Percentiles rank a stretch among this genome's conserved stretches.
Evolutionary conservation across 208 protist species (phyloP).

Genomic region (Trypanosoma grayi): DNA sequence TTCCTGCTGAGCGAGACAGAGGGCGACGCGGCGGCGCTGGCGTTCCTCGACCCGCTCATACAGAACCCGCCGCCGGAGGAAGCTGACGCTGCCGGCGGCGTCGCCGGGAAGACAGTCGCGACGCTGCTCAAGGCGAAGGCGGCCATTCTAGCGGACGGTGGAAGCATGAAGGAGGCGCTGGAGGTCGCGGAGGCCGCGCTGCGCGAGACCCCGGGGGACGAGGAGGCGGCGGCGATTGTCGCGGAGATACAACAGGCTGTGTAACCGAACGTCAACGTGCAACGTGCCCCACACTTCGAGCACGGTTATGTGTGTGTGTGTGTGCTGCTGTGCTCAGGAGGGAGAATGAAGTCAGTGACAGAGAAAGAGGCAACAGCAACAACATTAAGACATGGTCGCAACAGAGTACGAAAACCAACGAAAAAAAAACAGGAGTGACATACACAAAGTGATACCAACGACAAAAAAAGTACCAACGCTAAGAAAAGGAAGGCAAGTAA

Average conservation of each 20-base stretch:
- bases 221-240: conserved; percentile 67
- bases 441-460: too few relatives aligned
- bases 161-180: conserved; percentile 64
- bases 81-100: conserved; percentile 60
- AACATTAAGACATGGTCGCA: too few relatives aligned
- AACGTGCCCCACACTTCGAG: too few relatives aligned
- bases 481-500: too few relatives aligned
- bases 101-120: conserved; percentile 38
- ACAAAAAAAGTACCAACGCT: too few relatives aligned
- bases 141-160: conserved; percentile 81
- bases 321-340: too few relatives aligned
- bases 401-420: too few relatives aligned
- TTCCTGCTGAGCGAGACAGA: conserved; percentile 80
- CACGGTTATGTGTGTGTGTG: too few relatives aligned
- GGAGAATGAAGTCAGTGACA: too few relatives aligned
- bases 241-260: conserved; percentile 56
- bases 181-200: conserved; percentile 56
- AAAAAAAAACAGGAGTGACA: too few relatives aligned
- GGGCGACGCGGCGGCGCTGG: conserved; percentile 71
- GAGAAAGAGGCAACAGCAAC: too few relatives aligned
- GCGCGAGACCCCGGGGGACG: conserved; percentile 54
- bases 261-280: too few relatives aligned
- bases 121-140: conserved; percentile 88
- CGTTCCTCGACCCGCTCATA: conserved; percentile 65
- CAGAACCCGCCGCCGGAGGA: conserved; percentile 78